These are phyloP conservation scores for Acacia pycnantha DNA, from an alignment of 331 rosid species.

Conservation along the genomic window DNA sequence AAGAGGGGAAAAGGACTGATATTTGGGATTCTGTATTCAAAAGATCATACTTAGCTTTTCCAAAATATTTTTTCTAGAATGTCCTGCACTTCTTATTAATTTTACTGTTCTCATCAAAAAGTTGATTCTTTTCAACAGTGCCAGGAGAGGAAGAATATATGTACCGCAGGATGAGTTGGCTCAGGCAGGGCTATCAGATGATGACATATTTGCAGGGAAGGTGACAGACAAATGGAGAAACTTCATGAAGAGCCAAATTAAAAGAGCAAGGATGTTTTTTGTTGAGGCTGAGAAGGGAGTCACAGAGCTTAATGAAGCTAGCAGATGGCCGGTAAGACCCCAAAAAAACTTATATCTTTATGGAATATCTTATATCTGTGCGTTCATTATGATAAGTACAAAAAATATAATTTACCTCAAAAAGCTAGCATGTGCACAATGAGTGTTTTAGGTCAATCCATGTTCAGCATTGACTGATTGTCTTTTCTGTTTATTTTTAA, in stretches of 20 bases:
- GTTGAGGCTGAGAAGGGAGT: conserved; percentile 63
- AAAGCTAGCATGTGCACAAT: neutral
- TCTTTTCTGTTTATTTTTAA: neutral
- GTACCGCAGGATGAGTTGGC: conserved; percentile 65
- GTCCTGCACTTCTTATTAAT: conserved; percentile 1
- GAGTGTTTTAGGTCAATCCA: neutral
- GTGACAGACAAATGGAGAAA: conserved; percentile 65
- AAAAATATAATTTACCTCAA: neutral
- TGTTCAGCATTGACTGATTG: neutral
- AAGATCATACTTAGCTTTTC: neutral
- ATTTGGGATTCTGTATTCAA: neutral
- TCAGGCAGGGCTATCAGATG: conserved; percentile 58
- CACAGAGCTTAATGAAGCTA: conserved; percentile 47
- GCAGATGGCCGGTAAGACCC: conserved; percentile 66
- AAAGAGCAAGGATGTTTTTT: conserved; percentile 60
- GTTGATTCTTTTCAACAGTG: conserved; percentile 34
- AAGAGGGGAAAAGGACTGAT: neutral
- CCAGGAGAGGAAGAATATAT: conserved; percentile 60
- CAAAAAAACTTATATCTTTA: neutral
- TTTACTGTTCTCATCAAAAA: neutral
- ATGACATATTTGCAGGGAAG: conserved; percentile 52
- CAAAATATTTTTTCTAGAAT: conserved; percentile 15
- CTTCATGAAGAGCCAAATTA: conserved; percentile 63
- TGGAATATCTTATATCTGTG: conserved; percentile 4
- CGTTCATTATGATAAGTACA: neutral